Evolutionary conservation across 2,329 filamentous ascomycete species (phyloP).

Genomic region (Uncinocarpus reesii): DNA sequence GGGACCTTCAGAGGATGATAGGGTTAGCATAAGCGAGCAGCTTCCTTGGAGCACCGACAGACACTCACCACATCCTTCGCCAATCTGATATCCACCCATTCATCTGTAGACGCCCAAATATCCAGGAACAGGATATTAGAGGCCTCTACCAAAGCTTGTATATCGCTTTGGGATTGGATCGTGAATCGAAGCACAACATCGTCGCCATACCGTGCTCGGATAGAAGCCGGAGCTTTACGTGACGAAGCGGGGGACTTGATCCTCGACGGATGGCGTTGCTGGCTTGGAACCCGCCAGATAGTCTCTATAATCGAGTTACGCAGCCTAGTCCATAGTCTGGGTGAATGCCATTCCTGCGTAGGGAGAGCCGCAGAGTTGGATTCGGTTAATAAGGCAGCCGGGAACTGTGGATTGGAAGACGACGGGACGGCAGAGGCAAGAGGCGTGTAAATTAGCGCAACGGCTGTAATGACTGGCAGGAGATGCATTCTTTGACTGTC

Average conservation of each 20-base stretch:
- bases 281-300: slow-evolving; percentile 33
- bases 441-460: slow-evolving; percentile 5
- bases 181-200: slow-evolving; percentile 85
- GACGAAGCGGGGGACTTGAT: slow-evolving; percentile 16
- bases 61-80: slow-evolving; percentile 58
- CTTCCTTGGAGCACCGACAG: not conserved
- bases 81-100: slow-evolving; percentile 77
- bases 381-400: slow-evolving; percentile 15
- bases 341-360: slow-evolving; percentile 20
- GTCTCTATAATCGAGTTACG: slow-evolving; percentile 36
- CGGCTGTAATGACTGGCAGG: slow-evolving; percentile 1
- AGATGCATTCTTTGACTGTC: slow-evolving; percentile 6
- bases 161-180: slow-evolving; percentile 58
- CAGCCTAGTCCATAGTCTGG: slow-evolving; percentile 31
- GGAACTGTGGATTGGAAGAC: slow-evolving; percentile 9
- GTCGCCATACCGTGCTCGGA: slow-evolving; percentile 53
- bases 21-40: slow-evolving; percentile 7
- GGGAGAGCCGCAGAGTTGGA: slow-evolving; percentile 25
- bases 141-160: slow-evolving; percentile 60
- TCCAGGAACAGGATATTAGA: slow-evolving; percentile 70
- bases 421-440: slow-evolving; percentile 13
- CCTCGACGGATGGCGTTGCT: slow-evolving; percentile 18
- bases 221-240: slow-evolving; percentile 28
- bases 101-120: slow-evolving; percentile 73
- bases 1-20: slow-evolving; percentile 40